Evolutionary conservation across 331 rosid genomes (phyloP).

Genomic region (Telfairia occidentalis): DNA sequence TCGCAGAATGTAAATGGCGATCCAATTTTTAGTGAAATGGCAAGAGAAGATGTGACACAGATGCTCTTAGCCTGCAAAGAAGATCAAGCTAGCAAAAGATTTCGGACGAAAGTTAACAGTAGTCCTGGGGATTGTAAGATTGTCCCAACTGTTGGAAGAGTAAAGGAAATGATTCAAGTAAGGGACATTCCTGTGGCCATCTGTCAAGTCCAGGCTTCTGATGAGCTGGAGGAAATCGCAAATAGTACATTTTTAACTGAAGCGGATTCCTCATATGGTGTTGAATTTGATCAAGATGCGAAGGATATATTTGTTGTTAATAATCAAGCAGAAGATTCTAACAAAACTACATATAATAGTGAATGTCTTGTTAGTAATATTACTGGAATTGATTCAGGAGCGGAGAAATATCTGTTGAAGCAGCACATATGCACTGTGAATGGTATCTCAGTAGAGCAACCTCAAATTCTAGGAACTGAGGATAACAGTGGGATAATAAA

Average conservation of each 20-base stretch:
- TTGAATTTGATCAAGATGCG: conserved; percentile 15
- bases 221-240: conserved; percentile 18
- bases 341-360: conserved; percentile 14
- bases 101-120: conserved; percentile 10
- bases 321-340: conserved; percentile 21
- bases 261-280: conserved; percentile 2
- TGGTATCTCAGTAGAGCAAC: conserved; percentile 14
- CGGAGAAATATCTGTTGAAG: conserved; percentile 21
- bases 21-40: conserved; percentile 14
- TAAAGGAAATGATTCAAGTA: conserved; percentile 22
- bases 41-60: conserved; percentile 16
- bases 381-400: conserved; percentile 19
- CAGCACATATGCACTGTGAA: conserved; percentile 15
- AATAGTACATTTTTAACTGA: conserved; percentile 21
- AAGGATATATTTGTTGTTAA: conserved; percentile 21
- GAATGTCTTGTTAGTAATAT: conserved; percentile 11
- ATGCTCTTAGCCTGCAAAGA: conserved; percentile 13
- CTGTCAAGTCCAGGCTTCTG: conserved; percentile 32
- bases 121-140: conserved; percentile 7
- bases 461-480: conserved; percentile 8
- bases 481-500: conserved; percentile 17
- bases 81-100: conserved; percentile 20
- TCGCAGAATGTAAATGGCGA: conserved; percentile 8
- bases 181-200: conserved; percentile 32
- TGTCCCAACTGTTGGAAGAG: conserved; percentile 10